Percentiles rank a stretch among this genome's conserved stretches.
Evolutionary conservation across 139 green algal species (phyloP).

Genomic region (Tetratostichococcus sp.): DNA sequence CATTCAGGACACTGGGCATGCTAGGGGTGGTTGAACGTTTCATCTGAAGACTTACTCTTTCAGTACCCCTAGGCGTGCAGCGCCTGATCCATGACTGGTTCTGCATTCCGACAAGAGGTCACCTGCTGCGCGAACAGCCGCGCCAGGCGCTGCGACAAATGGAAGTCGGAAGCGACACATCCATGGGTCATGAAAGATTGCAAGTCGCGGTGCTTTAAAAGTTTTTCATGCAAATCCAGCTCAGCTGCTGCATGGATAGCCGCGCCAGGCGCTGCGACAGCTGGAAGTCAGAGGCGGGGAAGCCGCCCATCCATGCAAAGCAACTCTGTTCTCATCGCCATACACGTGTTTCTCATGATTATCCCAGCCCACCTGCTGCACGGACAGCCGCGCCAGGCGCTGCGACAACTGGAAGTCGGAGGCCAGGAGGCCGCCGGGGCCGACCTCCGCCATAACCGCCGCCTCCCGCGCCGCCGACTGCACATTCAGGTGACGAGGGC

Average conservation of each 20-base stretch:
- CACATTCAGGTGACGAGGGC: background rate
- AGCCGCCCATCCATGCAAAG: too few relatives aligned
- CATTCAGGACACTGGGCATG: too few relatives aligned
- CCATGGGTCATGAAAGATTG: too few relatives aligned
- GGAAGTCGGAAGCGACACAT: slow-evolving; percentile 59
- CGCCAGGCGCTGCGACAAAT: slow-evolving; percentile 58
- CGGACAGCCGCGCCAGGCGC: slow-evolving; percentile 58
- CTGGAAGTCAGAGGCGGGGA: slow-evolving; percentile 57
- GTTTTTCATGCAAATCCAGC: background rate
- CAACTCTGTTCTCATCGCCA: too few relatives aligned
- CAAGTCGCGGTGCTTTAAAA: too few relatives aligned
- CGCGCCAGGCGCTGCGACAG: slow-evolving; percentile 55
- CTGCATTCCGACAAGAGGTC: too few relatives aligned
- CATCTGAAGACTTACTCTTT: too few relatives aligned
- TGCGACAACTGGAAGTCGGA: slow-evolving; percentile 66
- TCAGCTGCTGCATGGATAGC: slow-evolving; percentile 50
- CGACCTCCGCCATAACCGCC: slow-evolving; percentile 39
- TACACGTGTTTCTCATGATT: too few relatives aligned
- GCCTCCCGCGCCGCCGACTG: slow-evolving; percentile 25
- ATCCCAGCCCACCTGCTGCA: slow-evolving; percentile 29
- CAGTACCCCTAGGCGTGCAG: too few relatives aligned
- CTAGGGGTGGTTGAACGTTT: too few relatives aligned
- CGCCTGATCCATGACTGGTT: too few relatives aligned
- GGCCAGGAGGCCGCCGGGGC: slow-evolving; percentile 43
- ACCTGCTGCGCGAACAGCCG: slow-evolving; percentile 55